Evolutionary conservation across 1,284 basidiomycete species (phyloP).

Genomic region (Boletus calvinii): DNA sequence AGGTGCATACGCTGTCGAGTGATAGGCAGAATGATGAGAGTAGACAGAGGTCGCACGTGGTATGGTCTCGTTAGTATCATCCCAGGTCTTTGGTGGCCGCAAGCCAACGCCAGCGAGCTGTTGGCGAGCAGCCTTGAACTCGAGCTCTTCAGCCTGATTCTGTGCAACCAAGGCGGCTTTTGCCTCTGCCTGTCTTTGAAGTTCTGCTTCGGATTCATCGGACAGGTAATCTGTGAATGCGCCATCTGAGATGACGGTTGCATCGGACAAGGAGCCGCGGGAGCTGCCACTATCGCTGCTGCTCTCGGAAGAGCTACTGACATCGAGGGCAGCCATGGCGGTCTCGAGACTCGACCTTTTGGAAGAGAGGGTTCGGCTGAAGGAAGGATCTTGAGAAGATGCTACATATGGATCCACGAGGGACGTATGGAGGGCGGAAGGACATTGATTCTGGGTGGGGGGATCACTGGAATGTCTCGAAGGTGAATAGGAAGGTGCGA

Average conservation of each 20-base stretch:
- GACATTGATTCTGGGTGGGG: conserved; percentile 19
- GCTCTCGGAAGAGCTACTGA: conserved; percentile 40
- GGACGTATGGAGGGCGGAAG: conserved; percentile 21
- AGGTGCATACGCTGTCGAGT: conserved; percentile 26
- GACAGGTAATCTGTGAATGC: conserved; percentile 83
- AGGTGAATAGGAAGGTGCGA: conserved; percentile 33
- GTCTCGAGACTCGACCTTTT: conserved; percentile 36
- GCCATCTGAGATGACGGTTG: conserved; percentile 76
- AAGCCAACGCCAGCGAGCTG: conserved; percentile 70
- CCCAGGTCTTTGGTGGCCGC: conserved; percentile 73
- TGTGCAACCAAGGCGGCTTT: conserved; percentile 72
- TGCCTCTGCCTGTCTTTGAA: conserved; percentile 77
- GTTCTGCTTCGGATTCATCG: conserved; percentile 78
- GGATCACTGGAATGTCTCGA: conserved; percentile 24
- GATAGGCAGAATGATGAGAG: conserved; percentile 30
- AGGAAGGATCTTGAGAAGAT: conserved; percentile 25
- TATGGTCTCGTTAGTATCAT: conserved; percentile 50
- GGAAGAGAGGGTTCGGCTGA: conserved; percentile 32
- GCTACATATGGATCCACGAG: conserved; percentile 19
- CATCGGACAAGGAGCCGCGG: conserved; percentile 58
- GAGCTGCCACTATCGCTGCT: conserved; percentile 58
- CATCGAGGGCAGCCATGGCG: conserved; percentile 40
- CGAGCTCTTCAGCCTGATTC: conserved; percentile 72
- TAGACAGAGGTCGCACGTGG: conserved; percentile 31
- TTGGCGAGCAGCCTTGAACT: conserved; percentile 74